These are phyloP conservation scores for Neurospora cerealis DNA, from an alignment of 495 filamentous ascomycete genomes.

Conservation along the genomic window DNA sequence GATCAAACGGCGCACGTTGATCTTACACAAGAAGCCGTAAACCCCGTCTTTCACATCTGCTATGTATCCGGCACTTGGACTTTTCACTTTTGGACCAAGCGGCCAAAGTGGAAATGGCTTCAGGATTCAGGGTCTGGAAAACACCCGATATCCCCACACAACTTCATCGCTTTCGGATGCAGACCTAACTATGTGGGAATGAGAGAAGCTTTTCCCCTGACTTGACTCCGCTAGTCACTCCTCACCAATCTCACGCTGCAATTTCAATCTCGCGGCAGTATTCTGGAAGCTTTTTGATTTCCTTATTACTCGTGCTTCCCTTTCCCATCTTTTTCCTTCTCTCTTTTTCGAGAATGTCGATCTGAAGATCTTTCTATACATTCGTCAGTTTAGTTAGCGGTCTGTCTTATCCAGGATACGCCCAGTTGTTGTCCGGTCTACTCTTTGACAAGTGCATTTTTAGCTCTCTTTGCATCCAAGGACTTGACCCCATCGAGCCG, in stretches of 20 bases:
- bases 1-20: neutral
- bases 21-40: neutral
- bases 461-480: neutral
- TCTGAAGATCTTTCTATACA: neutral
- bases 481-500: neutral
- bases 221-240: neutral
- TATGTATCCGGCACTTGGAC: neutral
- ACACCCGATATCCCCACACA: neutral
- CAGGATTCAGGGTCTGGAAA: neutral
- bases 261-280: neutral
- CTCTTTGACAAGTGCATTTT: neutral
- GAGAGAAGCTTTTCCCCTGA: neutral
- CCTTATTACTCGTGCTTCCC: neutral
- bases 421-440: neutral
- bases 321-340: neutral
- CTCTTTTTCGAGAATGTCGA: neutral
- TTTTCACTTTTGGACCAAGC: neutral
- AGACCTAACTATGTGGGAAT: neutral
- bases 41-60: neutral
- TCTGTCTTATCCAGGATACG: neutral
- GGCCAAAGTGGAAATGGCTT: neutral
- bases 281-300: neutral
- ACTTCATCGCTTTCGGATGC: neutral
- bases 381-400: neutral
- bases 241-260: neutral